Evolutionary conservation across 108 stramenopile genomes (phyloP).

Genomic region (Nannochloropsis oceanica): DNA sequence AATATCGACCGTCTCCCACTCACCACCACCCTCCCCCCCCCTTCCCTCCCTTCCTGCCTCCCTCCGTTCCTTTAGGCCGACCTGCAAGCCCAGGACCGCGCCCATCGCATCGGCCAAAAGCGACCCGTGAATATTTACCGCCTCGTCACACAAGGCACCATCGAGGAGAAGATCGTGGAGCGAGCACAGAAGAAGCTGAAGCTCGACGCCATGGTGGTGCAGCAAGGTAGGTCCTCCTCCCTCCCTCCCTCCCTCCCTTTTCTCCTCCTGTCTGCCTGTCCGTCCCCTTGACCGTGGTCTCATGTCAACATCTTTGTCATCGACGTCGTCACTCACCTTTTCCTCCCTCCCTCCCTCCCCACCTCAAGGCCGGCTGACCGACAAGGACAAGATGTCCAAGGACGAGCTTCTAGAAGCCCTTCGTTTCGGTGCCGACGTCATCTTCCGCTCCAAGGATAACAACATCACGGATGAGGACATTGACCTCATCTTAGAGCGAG

Average conservation of each 20-base stretch:
- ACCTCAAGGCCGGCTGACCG: constrained; percentile 41
- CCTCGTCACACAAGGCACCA: constrained; percentile 77
- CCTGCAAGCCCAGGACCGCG: constrained; percentile 77
- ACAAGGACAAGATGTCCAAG: constrained; percentile 50
- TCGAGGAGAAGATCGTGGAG: constrained; percentile 70
- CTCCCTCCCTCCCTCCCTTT: background rate
- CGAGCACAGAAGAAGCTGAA: constrained; percentile 52
- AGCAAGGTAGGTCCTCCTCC: constrained; percentile 32
- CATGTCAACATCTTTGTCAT: background rate
- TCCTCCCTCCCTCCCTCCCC: background rate
- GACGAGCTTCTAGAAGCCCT: constrained; percentile 43
- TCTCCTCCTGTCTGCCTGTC: background rate
- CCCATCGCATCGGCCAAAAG: constrained; percentile 74
- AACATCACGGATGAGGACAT: constrained; percentile 54
- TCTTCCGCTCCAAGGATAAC: constrained; percentile 43
- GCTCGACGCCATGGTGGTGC: constrained; percentile 56
- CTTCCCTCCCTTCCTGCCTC: too few relatives aligned
- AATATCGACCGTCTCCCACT: too few relatives aligned
- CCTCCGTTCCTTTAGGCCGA: constrained; percentile 50
- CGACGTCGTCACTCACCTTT: background rate
- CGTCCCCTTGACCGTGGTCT: background rate
- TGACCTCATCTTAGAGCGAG: constrained; percentile 54
- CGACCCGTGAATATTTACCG: constrained; percentile 79
- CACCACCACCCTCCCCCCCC: background rate
- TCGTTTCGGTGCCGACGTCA: constrained; percentile 44